Base-by-base conservation (phyloP, 1,284 basidiomycete genomes). In the Tremellales sp. region DNA sequence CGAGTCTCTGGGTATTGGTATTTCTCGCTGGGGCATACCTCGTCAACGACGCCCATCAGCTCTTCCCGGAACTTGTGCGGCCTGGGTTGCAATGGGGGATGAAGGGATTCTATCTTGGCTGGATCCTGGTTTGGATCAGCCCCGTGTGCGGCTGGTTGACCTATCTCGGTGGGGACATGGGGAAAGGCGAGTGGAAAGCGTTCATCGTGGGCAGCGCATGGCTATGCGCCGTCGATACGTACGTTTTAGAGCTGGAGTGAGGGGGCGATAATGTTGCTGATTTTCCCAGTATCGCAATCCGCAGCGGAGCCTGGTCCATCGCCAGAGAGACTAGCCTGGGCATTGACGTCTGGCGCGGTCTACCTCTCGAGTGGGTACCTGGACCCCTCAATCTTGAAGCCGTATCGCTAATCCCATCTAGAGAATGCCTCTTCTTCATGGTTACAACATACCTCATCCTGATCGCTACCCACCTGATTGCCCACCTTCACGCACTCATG, bases 351-450 rank as follows among this genome's bases (percentile, higher is more conserved):
- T 62, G 61, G 56, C 49, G 55, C 7, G 66, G 62, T 35, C 48
- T 70, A 17, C 68, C 68, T 15, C 19, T 70, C 4, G 68, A 70
- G 67, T 67, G 48, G 54, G 65, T 58, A 8, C 43, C 5, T 19
- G 11, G 13, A 35, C n/a, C 33, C 17, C n/a, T 4, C 17, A 8
- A 35, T 19, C 13, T 23, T 6, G 5, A 31, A 40, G 36, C 4
- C 4, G 6, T 7, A 17, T n/a, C 7, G 33, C 39, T 40, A 22
- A 40, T 24, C 12, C 33, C 44, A 24, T n/a, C 6, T 49, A 69
- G 67, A 50, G 68, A 70, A 53, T 62, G 60, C 31, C 41, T 64
- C 40, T 70, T 70, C 55, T 70, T 68, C 53, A 52, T 63, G 41
- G 53, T 71, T 6, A 64, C 63, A 3, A 58, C 64, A 0, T 57